These are phyloP conservation scores for Candida bentonensis DNA, from an alignment of 805 yeast genomes.

Conservation along the genomic window DNA sequence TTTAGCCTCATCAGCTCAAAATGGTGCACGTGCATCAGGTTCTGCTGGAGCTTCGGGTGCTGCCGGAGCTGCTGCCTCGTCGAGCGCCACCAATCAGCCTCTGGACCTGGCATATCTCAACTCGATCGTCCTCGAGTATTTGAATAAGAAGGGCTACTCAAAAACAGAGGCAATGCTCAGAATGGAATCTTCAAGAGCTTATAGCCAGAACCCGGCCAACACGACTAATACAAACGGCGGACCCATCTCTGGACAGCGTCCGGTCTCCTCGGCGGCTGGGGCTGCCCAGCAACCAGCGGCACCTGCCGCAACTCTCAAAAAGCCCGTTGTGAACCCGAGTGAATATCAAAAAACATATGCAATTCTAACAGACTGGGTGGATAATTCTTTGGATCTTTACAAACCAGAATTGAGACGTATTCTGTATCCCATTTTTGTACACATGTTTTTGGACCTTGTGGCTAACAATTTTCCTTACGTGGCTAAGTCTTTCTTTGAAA, in stretches of 20 bases:
- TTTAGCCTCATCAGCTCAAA: no score
- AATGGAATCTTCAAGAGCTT: constrained; percentile 40
- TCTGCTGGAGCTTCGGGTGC: constrained; percentile 10
- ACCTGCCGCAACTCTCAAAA: constrained; percentile 16
- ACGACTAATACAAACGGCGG: constrained; percentile 4
- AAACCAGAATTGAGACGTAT: constrained; percentile 72
- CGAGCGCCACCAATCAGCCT: constrained; percentile 5
- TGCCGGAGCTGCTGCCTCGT: constrained; percentile 9
- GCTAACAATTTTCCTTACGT: constrained; percentile 37
- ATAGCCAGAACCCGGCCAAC: constrained; percentile 13
- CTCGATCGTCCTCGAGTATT: constrained; percentile 80
- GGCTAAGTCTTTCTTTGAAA: constrained; percentile 68
- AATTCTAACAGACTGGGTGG: constrained; percentile 77
- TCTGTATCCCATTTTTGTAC: constrained; percentile 85
- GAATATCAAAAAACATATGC: constrained; percentile 69
- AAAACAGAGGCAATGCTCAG: constrained; percentile 90
- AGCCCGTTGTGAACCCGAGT: constrained; percentile 11
- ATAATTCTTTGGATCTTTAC: constrained; percentile 79
- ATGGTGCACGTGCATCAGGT: constrained; percentile 5
- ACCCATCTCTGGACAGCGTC: constrained; percentile 4
- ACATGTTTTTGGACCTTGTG: constrained; percentile 69
- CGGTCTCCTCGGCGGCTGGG: constrained; percentile 6
- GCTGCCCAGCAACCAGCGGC: constrained; percentile 21
- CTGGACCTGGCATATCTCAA: constrained; percentile 72
- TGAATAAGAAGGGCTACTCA: constrained; percentile 87